A percentile compares a stretch with the other conserved stretches of the same genome.
These are phyloP conservation scores for Boletus sp. DNA, from an alignment of 768 basidiomycete genomes.

Conservation along the genomic window DNA sequence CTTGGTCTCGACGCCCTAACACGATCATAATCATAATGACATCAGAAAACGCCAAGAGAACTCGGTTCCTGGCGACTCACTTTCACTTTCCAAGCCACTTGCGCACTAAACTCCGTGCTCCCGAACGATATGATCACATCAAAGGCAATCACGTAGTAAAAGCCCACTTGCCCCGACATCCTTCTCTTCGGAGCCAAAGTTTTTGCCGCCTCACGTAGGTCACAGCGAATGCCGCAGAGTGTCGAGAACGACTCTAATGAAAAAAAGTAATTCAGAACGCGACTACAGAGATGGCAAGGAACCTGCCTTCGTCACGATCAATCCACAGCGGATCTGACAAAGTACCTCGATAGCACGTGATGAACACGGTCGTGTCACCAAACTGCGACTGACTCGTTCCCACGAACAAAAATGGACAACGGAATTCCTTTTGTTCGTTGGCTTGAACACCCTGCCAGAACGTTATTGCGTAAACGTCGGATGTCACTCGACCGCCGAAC, in stretches of 20 bases:
- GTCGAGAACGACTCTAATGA: conserved; percentile 9
- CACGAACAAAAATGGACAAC: neutral
- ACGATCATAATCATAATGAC: no score
- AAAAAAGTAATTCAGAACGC: neutral
- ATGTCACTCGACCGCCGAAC: neutral
- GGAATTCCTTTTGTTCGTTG: conserved; percentile 13
- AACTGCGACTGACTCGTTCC: neutral
- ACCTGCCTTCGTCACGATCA: conserved; percentile 4
- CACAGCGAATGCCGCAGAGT: conserved; percentile 8
- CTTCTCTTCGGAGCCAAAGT: neutral
- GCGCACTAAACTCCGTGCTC: conserved; percentile 27
- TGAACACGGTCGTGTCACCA: neutral
- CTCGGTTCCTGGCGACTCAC: neutral
- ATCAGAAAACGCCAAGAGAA: no score
- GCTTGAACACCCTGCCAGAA: conserved; percentile 8
- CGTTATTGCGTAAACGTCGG: neutral
- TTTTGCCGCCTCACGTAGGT: conserved; percentile 5
- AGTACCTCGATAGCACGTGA: conserved; percentile 14
- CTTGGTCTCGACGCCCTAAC: no score
- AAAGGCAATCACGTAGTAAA: conserved; percentile 4
- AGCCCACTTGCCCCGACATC: neutral
- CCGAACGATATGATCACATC: conserved; percentile 18
- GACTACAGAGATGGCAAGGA: no score
- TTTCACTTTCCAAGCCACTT: conserved; percentile 11
- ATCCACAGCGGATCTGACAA: conserved; percentile 10